Conservation (phyloP, 2,329 filamentous ascomycete genomes). For the Aspergillus sp. region DNA sequence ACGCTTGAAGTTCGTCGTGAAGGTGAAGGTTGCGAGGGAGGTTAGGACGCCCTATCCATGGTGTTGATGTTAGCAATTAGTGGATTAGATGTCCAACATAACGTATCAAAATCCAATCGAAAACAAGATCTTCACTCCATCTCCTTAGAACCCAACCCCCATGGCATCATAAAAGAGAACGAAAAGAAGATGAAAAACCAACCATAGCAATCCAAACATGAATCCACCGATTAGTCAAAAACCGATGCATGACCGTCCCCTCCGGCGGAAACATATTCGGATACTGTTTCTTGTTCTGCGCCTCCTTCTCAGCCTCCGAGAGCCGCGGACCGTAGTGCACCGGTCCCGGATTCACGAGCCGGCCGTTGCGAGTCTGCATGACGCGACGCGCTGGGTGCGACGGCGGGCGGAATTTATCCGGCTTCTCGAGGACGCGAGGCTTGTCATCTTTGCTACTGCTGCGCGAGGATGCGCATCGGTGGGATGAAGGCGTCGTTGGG, state of each 20-base stretch:
- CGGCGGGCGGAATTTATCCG: slow-evolving; percentile 84
- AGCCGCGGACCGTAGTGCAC: slow-evolving; percentile 73
- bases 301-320: slow-evolving; percentile 62
- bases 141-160: too few relatives aligned
- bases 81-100: too few relatives aligned
- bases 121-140: too few relatives aligned
- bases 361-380: slow-evolving; percentile 45
- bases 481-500: slow-evolving; percentile 7
- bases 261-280: slow-evolving; percentile 85
- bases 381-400: slow-evolving; percentile 76
- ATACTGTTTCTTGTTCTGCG: slow-evolving; percentile 71
- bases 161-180: background rate
- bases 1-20: slow-evolving; percentile 73
- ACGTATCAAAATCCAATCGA: too few relatives aligned
- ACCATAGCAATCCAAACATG: slow-evolving; percentile 86
- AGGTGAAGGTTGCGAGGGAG: slow-evolving; percentile 69
- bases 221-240: slow-evolving; percentile 72
- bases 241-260: slow-evolving; percentile 80
- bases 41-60: slow-evolving; percentile 61
- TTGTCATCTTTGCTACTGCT: slow-evolving; percentile 43
- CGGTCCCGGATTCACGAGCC: slow-evolving; percentile 40
- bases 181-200: slow-evolving; percentile 10
- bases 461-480: slow-evolving; percentile 24
- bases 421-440: slow-evolving; percentile 76
- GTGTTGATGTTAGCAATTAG: too few relatives aligned